Evolutionary conservation across 495 filamentous ascomycete species (phyloP), one percentile per base, ranked within the genome.

Genomic region (Margaritispora aquatica): DNA sequence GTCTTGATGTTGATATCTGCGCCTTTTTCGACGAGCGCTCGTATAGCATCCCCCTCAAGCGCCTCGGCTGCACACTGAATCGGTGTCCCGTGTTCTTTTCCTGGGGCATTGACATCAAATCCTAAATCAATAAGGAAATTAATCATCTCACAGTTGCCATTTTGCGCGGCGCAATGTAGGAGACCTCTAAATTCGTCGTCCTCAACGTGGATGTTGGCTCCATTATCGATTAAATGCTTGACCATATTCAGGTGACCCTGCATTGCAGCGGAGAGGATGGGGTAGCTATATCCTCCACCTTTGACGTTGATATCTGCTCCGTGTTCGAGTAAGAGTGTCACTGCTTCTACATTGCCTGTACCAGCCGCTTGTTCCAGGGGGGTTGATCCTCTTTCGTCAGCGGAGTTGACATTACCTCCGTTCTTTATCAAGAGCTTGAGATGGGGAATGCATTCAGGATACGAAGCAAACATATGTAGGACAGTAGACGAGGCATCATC

Each of bases 1-100:
- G 63, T 66, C 38, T 63, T 52, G 4, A 53, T 60, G 54, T 68
- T 66, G 26, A 68, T 54, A 31, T 71, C 41, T 17, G 67, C 69
- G 4, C 38, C 26, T 15, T 38, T 19, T 13, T 58, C 55, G 26
- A 58, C 23, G 38, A 57, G 54, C 8, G 29, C 23, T 19, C 27
- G 34, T 15, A 47, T 22, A 2, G 26, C 29, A 1, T 22, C 51
- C 49, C 48, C 38, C 46, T 68, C 51, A 19, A 59, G 55, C 5
- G 13, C 21, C 22, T 0, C 26, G 26, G 55, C 51, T 15, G 67
- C 67, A 13, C 55, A 51, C 46, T 63, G 51, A 4, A 66, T 57
- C 24, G 63, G 29, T 15, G 41, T 63, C 11, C 56, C 38, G 53
- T 63, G 47, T 13, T 49, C 13, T 54, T 49, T 49, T n/a, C 49